Evolutionary conservation across 129 eudicot species (phyloP), one percentile per base, ranked within the genome.

Genomic region (Gnaphalium uliginosum): DNA sequence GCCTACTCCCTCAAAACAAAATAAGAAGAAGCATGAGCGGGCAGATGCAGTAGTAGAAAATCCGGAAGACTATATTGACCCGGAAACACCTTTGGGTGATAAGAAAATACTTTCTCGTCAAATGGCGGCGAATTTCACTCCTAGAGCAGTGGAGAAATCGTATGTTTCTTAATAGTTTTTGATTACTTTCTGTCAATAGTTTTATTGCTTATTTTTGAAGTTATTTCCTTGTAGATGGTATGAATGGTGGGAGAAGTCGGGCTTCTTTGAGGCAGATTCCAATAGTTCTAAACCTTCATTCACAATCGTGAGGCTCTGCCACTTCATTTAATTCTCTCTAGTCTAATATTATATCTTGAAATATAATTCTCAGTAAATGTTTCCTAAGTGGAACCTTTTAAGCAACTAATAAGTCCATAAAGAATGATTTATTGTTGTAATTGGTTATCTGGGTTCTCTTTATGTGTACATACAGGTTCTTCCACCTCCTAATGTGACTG

Each of bases 401-500:
- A 30, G 51, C 35, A 19, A 59, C 23, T 4, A 26, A 58, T 35
- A 59, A 8, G 8, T 60, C 5, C 18, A 48, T 9, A 43, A 23
- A 48, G 19, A 33, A 2, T 11, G 41, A 29, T 13, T 27, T 63
- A 7, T 48, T 73, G 5, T 21, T 35, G 70, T 57, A 46, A 56
- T 71, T 71, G 53, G 53, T 8, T 78, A 23, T 66, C 13, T 13
- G 26, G 30, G 63, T 59, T 71, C 18, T 23, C 3, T 21, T 48
- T 26, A 68, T 65, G 74, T 69, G 63, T 25, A 69, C 35, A 51
- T 88, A 84, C 81, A 94, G 99, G 99, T 94, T 76, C 85, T 94
- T 33, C 99, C 99, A 78, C 99, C 99, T 54, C 99, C 99, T 30
- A 94, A 94, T 80, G 99, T 94, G 54, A 94, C 99, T 48, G 99